phyloP scores from a whole-genome alignment of 169 alveolate species.

The Amoebophrya sp. region DNA sequence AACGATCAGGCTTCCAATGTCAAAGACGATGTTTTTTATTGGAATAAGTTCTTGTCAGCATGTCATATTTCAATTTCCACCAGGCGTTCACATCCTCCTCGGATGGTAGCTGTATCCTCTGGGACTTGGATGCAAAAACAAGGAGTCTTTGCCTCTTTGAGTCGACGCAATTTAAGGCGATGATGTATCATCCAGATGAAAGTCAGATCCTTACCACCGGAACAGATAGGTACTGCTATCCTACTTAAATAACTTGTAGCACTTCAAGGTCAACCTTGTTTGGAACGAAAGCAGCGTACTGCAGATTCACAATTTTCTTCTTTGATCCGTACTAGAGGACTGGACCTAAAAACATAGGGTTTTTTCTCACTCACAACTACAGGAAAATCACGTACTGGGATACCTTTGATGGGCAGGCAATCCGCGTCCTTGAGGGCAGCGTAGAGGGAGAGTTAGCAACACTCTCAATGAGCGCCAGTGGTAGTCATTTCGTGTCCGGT shows the following conservation, averaged over 20 bases:
- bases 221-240: slow-evolving; percentile 65
- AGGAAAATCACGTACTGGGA: slow-evolving; percentile 74
- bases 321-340: too few relatives aligned
- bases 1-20: too few relatives aligned
- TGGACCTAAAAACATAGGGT: too few relatives aligned
- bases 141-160: slow-evolving; percentile 76
- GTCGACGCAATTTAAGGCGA: slow-evolving; percentile 72
- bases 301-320: too few relatives aligned
- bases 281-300: too few relatives aligned
- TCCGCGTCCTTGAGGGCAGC: slow-evolving; percentile 77
- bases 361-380: too few relatives aligned
- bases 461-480: neutral
- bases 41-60: too few relatives aligned
- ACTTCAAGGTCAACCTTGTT: too few relatives aligned
- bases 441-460: slow-evolving; percentile 68
- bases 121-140: slow-evolving; percentile 74
- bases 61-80: too few relatives aligned
- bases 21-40: too few relatives aligned
- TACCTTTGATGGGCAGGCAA: slow-evolving; percentile 77
- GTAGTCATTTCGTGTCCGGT: slow-evolving; percentile 45
- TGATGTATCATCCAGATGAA: slow-evolving; percentile 81
- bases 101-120: slow-evolving; percentile 83
- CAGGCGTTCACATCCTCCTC: slow-evolving; percentile 82
- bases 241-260: too few relatives aligned
- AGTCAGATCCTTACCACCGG: slow-evolving; percentile 80